These are phyloP conservation scores for Helicostylum pulchrum DNA, from an alignment of 192 early-diverging fungal species.

Conservation along the genomic window DNA sequence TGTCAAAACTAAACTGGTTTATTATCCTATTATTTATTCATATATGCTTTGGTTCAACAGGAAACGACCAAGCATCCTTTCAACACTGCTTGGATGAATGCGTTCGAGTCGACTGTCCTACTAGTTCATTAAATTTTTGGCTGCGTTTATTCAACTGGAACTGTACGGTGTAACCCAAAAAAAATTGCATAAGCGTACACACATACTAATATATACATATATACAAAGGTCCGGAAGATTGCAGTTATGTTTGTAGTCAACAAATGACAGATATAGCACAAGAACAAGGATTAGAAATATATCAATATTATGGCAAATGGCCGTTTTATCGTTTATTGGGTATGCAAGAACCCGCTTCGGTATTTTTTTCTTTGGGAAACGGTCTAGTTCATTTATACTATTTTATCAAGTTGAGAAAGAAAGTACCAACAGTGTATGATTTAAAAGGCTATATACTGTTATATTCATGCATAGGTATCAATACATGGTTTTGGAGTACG, in stretches of 20 bases:
- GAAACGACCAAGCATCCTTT: too few relatives aligned
- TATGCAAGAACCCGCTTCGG: conserved; percentile 93
- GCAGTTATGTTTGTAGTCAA: conserved; percentile 87
- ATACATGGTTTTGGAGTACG: conserved; percentile 88
- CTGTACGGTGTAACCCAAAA: too few relatives aligned
- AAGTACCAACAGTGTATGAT: conserved; percentile 48
- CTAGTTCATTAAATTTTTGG: too few relatives aligned
- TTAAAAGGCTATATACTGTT: conserved; percentile 44
- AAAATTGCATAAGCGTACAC: too few relatives aligned
- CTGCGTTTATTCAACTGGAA: too few relatives aligned
- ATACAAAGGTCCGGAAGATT: conserved; percentile 59
- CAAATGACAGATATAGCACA: conserved; percentile 55
- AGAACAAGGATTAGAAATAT: conserved; percentile 40
- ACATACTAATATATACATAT: too few relatives aligned
- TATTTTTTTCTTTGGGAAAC: conserved; percentile 90
- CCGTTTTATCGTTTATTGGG: conserved; percentile 85
- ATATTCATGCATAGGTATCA: conserved; percentile 58
- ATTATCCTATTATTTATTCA: too few relatives aligned
- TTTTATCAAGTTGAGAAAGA: conserved; percentile 37
- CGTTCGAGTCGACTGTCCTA: too few relatives aligned
- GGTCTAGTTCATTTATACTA: conserved; percentile 72
- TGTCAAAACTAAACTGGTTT: too few relatives aligned
- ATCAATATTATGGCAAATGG: conserved; percentile 98
- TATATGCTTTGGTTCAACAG: too few relatives aligned
- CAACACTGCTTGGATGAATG: too few relatives aligned